These are phyloP conservation scores for Chondrus crispus DNA, from an alignment of 23 red algal species.

Conservation along the genomic window DNA sequence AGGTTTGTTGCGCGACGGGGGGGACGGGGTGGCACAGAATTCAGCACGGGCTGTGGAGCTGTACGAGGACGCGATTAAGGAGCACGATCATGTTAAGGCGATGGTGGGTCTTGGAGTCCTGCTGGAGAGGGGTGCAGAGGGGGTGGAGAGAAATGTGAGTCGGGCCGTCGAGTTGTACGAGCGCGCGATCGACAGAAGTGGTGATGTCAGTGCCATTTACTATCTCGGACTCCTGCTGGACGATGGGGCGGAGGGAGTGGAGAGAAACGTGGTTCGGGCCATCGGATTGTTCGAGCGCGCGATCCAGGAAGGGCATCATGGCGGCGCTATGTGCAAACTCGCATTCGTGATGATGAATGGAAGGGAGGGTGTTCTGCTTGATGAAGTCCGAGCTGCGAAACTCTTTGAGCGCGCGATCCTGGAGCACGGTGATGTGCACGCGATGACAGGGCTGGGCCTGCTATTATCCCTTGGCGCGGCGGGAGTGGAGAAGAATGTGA, in stretches of 20 bases:
- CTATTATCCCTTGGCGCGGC: background rate
- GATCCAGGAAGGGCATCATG: background rate
- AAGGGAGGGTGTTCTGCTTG: background rate
- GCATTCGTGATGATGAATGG: background rate
- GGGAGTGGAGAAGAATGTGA: background rate
- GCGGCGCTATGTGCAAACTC: constrained; percentile 28
- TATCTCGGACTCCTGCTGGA: constrained; percentile 5
- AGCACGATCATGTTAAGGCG: background rate
- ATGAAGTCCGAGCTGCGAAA: background rate
- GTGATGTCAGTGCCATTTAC: constrained; percentile 6
- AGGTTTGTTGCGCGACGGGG: background rate
- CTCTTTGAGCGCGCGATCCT: constrained; percentile 14
- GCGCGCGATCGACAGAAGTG: constrained; percentile 16
- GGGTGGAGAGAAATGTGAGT: background rate
- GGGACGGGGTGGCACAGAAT: background rate
- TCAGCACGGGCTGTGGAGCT: background rate
- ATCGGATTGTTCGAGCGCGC: background rate
- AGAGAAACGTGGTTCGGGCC: background rate
- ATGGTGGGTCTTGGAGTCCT: background rate
- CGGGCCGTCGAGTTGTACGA: constrained; percentile 43
- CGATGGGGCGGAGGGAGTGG: constrained; percentile 23
- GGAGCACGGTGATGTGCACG: constrained; percentile 4
- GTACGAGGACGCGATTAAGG: constrained; percentile 25
- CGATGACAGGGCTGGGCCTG: constrained; percentile 4
- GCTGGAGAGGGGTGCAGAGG: constrained; percentile 4